Conservation (phyloP, 2,329 filamentous ascomycete genomes). For the Pseudopyricularia cyperi region DNA sequence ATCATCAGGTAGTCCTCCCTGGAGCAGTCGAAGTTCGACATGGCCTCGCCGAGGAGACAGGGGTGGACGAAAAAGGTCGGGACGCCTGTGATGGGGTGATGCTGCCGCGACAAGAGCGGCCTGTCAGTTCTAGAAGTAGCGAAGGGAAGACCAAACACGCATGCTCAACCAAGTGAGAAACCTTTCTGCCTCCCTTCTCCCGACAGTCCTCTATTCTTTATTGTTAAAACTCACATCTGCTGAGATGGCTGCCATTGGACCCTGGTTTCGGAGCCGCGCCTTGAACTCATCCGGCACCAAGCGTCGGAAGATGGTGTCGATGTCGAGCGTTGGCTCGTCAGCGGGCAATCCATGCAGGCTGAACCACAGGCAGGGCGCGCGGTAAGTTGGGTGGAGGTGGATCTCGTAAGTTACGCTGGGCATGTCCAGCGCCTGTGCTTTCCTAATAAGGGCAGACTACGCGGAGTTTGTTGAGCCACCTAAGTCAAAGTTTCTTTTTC, state of each 20-base stretch:
- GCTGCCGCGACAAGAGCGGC: slow-evolving; percentile 35
- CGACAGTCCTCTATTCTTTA: not conserved
- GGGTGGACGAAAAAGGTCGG: slow-evolving; percentile 89
- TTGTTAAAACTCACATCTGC: slow-evolving; percentile 51
- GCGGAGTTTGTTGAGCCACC: not conserved
- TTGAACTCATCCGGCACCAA: slow-evolving; percentile 58
- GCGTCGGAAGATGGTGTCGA: slow-evolving; percentile 58
- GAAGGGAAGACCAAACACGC: slow-evolving; percentile 4
- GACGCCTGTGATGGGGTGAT: slow-evolving; percentile 68
- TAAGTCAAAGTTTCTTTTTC: not conserved
- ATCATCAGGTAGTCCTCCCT: slow-evolving; percentile 64
- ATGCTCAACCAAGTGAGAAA: not conserved
- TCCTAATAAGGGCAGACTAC: slow-evolving; percentile 27
- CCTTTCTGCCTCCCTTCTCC: not conserved
- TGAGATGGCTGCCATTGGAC: slow-evolving; percentile 61
- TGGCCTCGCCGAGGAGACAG: slow-evolving; percentile 73
- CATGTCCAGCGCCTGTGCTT: slow-evolving; percentile 17
- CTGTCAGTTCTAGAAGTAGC: slow-evolving; percentile 12
- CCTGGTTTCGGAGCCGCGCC: slow-evolving; percentile 42
- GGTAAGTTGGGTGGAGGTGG: slow-evolving; percentile 62
- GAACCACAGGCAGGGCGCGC: slow-evolving; percentile 67
- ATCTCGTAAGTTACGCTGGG: slow-evolving; percentile 57
- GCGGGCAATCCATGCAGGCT: slow-evolving; percentile 44
- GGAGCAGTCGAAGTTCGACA: slow-evolving; percentile 51
- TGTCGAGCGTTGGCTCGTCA: slow-evolving; percentile 41